phyloP scores from a whole-genome alignment of 345 rosid genomes.

The Euphorbia tirucalli region DNA sequence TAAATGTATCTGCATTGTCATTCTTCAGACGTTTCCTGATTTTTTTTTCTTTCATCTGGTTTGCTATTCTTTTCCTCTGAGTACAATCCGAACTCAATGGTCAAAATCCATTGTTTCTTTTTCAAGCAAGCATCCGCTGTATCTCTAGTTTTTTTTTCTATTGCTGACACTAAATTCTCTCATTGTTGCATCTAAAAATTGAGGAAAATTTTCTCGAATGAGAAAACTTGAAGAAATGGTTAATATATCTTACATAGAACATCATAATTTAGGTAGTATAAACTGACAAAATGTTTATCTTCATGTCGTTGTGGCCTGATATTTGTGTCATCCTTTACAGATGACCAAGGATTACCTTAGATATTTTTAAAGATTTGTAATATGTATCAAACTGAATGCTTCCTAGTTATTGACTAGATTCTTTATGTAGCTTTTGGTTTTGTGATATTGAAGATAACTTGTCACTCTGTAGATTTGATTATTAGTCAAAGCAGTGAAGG shows the following conservation, averaged over 20 bases:
- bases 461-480: neutral
- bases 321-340: neutral
- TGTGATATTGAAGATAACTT: neutral
- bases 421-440: neutral
- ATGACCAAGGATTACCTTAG: neutral
- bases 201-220: neutral
- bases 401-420: neutral
- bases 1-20: neutral
- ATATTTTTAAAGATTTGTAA: too few species aligned
- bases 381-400: neutral
- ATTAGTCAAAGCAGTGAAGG: neutral
- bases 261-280: neutral
- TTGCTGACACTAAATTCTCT: too few species aligned
- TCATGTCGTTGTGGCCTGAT: neutral
- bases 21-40: neutral
- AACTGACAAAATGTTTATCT: neutral
- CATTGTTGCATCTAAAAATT: neutral
- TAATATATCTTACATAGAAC: neutral
- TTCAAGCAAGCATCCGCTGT: neutral
- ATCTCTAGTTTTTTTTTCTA: neutral
- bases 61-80: neutral
- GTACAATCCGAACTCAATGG: neutral
- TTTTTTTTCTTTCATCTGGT: neutral
- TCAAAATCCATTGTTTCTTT: neutral
- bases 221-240: neutral